phyloP scores from a whole-genome alignment of 1,284 basidiomycete species.

The Tylopilus orsonianus region DNA sequence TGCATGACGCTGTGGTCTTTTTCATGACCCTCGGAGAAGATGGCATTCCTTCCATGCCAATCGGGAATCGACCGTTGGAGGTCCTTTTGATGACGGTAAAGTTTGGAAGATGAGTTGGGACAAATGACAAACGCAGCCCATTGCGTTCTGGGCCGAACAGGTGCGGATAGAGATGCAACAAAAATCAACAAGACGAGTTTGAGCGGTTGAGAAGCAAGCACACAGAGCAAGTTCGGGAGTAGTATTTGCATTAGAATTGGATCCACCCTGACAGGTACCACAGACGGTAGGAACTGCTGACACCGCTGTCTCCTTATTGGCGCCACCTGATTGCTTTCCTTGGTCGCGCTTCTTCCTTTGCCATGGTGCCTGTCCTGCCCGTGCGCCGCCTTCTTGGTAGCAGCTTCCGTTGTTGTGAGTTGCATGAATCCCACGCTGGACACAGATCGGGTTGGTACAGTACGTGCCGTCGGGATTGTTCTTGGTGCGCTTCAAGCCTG shows the following conservation, averaged over 20 bases:
- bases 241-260: no score
- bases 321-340: no score
- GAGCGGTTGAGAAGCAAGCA: slow-evolving; percentile 37
- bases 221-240: slow-evolving; percentile 25
- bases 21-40: slow-evolving; percentile 36
- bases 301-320: no score
- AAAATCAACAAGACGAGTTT: slow-evolving; percentile 39
- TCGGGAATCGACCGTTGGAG: slow-evolving; percentile 36
- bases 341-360: no score
- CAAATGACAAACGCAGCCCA: slow-evolving; percentile 42
- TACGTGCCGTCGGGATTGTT: not conserved
- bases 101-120: slow-evolving; percentile 45
- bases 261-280: no score
- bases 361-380: no score
- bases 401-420: no score
- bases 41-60: slow-evolving; percentile 36
- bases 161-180: slow-evolving; percentile 31
- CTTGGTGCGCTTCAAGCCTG: not conserved
- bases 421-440: not conserved
- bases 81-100: slow-evolving; percentile 36
- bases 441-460: not conserved
- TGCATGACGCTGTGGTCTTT: slow-evolving; percentile 31
- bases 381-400: no score
- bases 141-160: slow-evolving; percentile 37
- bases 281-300: no score